These are phyloP conservation scores for Huntiella moniliformis DNA, from an alignment of 2,329 filamentous ascomycete species.

Conservation along the genomic window DNA sequence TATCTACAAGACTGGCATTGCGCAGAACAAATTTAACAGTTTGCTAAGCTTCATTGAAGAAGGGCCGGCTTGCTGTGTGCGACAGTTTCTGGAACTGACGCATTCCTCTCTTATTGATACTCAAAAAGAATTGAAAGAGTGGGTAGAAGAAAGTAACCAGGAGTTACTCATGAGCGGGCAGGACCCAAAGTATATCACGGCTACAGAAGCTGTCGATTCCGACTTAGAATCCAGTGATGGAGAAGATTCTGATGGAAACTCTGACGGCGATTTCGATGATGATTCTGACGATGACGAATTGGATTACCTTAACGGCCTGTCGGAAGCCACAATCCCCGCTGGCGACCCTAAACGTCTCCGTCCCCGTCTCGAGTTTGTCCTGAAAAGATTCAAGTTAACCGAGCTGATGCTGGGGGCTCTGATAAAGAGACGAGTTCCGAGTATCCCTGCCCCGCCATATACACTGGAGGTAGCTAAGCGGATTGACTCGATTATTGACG, in stretches of 20 bases:
- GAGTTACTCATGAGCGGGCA: constrained; percentile 16
- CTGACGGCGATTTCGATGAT: constrained; percentile 19
- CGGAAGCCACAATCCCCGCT: constrained; percentile 40
- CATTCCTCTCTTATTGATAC: no score
- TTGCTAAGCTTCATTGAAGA: no score
- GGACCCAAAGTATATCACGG: no score
- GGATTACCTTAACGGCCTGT: constrained; percentile 36
- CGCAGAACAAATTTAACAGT: not conserved
- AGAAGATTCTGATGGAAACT: constrained; percentile 30
- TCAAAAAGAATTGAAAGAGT: not conserved
- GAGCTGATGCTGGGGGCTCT: constrained; percentile 51
- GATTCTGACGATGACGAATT: constrained; percentile 19
- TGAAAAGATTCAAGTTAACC: constrained; percentile 48
- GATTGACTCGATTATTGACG: constrained; percentile 36
- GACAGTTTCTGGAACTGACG: no score
- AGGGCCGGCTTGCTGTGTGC: no score
- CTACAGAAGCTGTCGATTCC: not conserved
- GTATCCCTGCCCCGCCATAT: constrained; percentile 26
- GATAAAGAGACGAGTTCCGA: constrained; percentile 49
- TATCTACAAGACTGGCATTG: not conserved
- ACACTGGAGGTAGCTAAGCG: constrained; percentile 20
- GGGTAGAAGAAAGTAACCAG: constrained; percentile 42
- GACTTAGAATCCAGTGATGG: constrained; percentile 45
- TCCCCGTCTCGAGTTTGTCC: constrained; percentile 41
- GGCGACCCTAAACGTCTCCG: constrained; percentile 46